Conservation (phyloP, 371 early-diverging fungal species). For the Mucor sp. region DNA sequence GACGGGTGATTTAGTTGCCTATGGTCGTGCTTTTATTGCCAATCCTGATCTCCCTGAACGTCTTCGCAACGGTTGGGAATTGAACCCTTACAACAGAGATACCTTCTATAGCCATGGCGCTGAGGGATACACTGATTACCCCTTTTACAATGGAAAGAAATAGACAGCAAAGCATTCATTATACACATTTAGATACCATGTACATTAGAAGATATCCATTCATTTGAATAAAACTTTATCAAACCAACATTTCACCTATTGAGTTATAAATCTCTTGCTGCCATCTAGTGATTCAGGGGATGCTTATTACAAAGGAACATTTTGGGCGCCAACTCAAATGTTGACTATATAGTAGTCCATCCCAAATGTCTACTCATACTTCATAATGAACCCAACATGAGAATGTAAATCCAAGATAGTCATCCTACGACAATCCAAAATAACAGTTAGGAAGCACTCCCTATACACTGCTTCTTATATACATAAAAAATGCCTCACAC, state of each 20-base stretch:
- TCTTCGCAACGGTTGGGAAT: conserved; percentile 5
- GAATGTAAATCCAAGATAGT: neutral
- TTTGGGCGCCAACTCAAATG: too few relatives aligned
- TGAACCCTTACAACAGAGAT: conserved; percentile 21
- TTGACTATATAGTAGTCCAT: too few relatives aligned
- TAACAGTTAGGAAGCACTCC: neutral
- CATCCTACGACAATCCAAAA: neutral
- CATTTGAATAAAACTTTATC: too few relatives aligned
- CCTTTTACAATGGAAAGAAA: neutral
- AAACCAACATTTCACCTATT: too few relatives aligned
- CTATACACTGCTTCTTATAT: neutral
- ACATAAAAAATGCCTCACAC: neutral
- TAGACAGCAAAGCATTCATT: neutral
- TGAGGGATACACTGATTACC: conserved; percentile 28
- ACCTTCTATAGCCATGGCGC: conserved; percentile 21
- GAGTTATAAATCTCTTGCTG: too few relatives aligned
- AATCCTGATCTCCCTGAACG: conserved; percentile 40
- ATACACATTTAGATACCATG: neutral
- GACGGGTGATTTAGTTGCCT: conserved; percentile 31
- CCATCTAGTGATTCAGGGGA: too few relatives aligned
- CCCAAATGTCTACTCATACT: too few relatives aligned
- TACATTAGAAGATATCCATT: neutral
- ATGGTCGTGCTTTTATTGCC: conserved; percentile 40
- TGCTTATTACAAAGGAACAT: too few relatives aligned
- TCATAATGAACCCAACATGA: neutral